Percentiles rank a stretch among this genome's conserved stretches.
phyloP scores from a whole-genome alignment of 2,329 filamentous ascomycete genomes.

The Hymenoscyphus linearis region DNA sequence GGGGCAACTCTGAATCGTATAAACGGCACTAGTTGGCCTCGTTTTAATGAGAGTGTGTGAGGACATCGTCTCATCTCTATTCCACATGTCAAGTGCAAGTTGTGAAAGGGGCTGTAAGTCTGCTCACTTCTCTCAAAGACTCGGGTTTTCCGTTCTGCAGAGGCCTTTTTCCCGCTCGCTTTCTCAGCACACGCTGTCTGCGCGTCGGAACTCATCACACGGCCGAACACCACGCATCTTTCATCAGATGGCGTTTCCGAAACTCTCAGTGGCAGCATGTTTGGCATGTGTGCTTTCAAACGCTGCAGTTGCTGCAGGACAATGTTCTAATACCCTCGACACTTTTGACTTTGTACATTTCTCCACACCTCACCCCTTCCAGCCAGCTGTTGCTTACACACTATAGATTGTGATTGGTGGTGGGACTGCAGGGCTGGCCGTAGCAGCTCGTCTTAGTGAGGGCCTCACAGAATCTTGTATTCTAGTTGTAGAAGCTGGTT shows the following conservation, averaged over 20 bases:
- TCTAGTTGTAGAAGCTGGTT: constrained; percentile 27
- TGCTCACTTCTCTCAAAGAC: neutral
- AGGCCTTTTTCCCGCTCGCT: neutral
- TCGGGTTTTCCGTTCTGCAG: neutral
- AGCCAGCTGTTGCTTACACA: neutral
- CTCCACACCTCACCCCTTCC: neutral
- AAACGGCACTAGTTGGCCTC: neutral
- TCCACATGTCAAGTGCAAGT: constrained; percentile 1
- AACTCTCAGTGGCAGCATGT: neutral
- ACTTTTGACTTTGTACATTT: constrained; percentile 5
- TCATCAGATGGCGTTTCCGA: constrained; percentile 1
- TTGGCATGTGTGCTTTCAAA: neutral
- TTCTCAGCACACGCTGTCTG: neutral
- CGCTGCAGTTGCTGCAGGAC: neutral
- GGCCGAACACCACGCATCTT: neutral
- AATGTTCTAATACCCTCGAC: constrained; percentile 2
- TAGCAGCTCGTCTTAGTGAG: constrained; percentile 38
- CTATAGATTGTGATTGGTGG: constrained; percentile 38
- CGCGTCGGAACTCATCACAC: neutral
- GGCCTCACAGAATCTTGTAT: constrained; percentile 33
- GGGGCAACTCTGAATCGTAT: neutral
- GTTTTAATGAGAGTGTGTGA: neutral
- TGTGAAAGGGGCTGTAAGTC: neutral
- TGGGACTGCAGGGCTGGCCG: constrained; percentile 40
- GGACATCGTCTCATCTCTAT: neutral